These are phyloP conservation scores for Psidium friedrichsthalianum DNA, from an alignment of 345 rosid species.

Conservation along the genomic window DNA sequence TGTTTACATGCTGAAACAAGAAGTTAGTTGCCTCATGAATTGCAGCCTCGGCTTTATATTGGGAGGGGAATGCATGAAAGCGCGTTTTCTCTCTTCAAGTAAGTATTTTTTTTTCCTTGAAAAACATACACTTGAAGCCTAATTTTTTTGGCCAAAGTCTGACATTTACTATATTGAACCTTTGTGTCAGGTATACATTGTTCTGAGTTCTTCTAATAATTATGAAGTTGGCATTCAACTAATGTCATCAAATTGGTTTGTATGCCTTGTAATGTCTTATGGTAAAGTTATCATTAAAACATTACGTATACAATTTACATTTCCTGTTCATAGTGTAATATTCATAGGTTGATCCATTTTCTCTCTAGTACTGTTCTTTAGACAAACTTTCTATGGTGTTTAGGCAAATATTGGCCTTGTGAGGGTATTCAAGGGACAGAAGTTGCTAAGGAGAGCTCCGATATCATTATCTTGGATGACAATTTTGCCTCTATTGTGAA, in stretches of 20 bases:
- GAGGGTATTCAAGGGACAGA: conserved; percentile 26
- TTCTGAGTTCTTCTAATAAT: too few relatives aligned
- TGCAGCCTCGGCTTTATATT: too few relatives aligned
- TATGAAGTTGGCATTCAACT: too few relatives aligned
- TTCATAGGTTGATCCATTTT: neutral
- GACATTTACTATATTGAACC: too few relatives aligned
- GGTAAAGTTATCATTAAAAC: neutral
- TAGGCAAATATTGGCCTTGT: conserved; percentile 24
- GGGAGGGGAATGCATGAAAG: too few relatives aligned
- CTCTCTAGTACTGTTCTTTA: neutral
- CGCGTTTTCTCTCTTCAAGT: too few relatives aligned
- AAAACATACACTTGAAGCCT: too few relatives aligned
- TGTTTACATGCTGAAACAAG: too few relatives aligned
- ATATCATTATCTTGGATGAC: conserved; percentile 19
- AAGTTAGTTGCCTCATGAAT: too few relatives aligned
- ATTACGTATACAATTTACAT: neutral
- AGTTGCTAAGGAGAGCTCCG: conserved; percentile 26
- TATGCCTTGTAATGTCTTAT: neutral
- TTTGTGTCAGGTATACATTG: too few relatives aligned
- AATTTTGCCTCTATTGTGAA: conserved; percentile 13
- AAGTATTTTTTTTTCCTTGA: too few relatives aligned
- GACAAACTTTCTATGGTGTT: neutral
- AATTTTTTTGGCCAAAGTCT: too few relatives aligned
- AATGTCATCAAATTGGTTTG: neutral
- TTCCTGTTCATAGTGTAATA: neutral